A percentile compares a stretch with the other conserved stretches of the same genome.
Conservation (phyloP, 306 rosid species). For the Inga laurina region DNA sequence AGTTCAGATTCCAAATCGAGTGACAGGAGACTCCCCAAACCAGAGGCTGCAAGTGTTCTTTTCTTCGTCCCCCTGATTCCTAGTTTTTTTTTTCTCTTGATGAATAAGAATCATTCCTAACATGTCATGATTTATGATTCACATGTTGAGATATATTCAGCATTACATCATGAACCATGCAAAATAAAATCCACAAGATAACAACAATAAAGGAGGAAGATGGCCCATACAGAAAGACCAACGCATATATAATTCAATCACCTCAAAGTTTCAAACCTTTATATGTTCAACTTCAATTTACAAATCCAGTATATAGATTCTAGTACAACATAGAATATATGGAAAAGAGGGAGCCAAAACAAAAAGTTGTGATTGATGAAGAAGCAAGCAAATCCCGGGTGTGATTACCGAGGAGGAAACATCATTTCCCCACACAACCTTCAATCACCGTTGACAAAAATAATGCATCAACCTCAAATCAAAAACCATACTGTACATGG, state of each 20-base stretch:
- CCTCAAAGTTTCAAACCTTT: constrained; percentile 13
- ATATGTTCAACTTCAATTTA: constrained; percentile 34
- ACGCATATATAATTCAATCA: neutral
- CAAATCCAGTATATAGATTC: constrained; percentile 29
- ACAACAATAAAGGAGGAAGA: constrained; percentile 12
- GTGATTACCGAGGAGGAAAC: constrained; percentile 24
- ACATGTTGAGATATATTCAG: neutral
- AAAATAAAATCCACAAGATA: neutral
- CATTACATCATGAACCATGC: neutral
- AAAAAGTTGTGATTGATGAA: neutral
- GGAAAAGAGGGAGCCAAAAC: neutral
- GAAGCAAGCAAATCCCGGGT: constrained; percentile 11
- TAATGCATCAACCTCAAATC: constrained; percentile 21
- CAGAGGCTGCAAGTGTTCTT: neutral
- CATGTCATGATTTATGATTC: neutral
- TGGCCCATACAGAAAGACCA: neutral
- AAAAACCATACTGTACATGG: neutral
- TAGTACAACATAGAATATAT: constrained; percentile 24
- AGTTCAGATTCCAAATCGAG: neutral
- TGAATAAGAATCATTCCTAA: neutral
- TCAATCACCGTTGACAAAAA: constrained; percentile 30
- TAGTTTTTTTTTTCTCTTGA: too few species aligned
- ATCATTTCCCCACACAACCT: constrained; percentile 18
- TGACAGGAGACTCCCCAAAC: neutral
- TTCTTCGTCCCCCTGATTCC: neutral